Percentiles rank a stretch among this genome's conserved stretches.
phyloP scores from a whole-genome alignment of 2,329 filamentous ascomycete genomes.

The Waltergamsia citrina region DNA sequence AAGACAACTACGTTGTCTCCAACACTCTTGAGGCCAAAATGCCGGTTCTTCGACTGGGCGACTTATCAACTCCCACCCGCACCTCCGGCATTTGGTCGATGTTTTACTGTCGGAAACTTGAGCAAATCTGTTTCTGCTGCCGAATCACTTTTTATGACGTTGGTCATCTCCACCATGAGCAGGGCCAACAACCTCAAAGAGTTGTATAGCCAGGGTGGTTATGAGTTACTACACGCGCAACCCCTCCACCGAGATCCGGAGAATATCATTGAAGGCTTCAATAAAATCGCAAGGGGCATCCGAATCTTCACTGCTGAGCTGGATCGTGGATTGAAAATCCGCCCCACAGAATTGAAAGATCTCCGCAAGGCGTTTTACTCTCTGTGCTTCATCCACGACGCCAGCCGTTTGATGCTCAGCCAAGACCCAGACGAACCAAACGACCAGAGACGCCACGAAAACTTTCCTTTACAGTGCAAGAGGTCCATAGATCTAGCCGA shows the following conservation, averaged over 20 bases:
- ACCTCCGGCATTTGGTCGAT: not conserved
- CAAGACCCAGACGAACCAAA: slow-evolving; percentile 2
- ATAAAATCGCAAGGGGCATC: not conserved
- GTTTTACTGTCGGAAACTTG: not conserved
- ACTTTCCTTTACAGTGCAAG: not conserved
- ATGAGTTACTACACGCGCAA: not conserved
- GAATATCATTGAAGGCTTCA: not conserved
- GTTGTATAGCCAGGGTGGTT: not conserved
- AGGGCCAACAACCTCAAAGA: not conserved
- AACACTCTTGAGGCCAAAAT: not conserved
- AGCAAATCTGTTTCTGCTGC: not conserved
- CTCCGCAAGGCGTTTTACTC: slow-evolving; percentile 1
- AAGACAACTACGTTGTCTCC: not conserved
- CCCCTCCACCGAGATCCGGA: not conserved
- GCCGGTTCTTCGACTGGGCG: not conserved
- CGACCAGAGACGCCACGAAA: not conserved
- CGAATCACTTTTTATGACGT: not conserved
- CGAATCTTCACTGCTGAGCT: not conserved
- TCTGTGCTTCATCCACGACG: not conserved
- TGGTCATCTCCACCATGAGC: not conserved
- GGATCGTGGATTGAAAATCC: not conserved
- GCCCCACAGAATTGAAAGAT: not conserved
- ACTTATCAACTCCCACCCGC: not conserved
- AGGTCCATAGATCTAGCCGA: not conserved
- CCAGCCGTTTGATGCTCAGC: not conserved